Evolutionary conservation across 768 basidiomycete genomes (phyloP).

Genomic region (Dendrothele bispora): DNA sequence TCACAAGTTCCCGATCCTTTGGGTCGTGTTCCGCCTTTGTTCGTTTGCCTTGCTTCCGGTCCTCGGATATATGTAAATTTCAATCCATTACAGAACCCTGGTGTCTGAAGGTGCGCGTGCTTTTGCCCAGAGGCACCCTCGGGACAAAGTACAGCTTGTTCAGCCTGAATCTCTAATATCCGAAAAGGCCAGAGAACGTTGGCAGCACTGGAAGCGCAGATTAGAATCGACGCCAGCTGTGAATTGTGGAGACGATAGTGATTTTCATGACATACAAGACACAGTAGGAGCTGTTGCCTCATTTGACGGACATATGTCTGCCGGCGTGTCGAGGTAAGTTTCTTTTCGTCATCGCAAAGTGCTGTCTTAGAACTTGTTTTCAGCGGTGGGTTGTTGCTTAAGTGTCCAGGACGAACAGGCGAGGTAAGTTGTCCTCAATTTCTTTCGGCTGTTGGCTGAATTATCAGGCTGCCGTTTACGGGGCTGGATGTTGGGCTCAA

Average conservation of each 20-base stretch:
- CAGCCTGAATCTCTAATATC: conserved; percentile 48
- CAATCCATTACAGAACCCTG: conserved; percentile 43
- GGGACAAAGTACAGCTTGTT: conserved; percentile 31
- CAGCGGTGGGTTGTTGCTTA: conserved; percentile 81
- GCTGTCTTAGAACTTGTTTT: neutral
- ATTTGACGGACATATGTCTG: conserved; percentile 45
- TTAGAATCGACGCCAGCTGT: conserved; percentile 25
- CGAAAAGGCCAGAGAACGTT: conserved; percentile 48
- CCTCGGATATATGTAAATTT: neutral
- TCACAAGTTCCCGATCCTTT: conserved; percentile 46
- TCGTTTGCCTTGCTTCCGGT: conserved; percentile 20
- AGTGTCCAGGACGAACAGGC: conserved; percentile 71
- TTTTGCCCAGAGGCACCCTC: conserved; percentile 43
- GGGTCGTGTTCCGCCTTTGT: conserved; percentile 74
- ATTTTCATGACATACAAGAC: conserved; percentile 55
- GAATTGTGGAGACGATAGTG: conserved; percentile 1
- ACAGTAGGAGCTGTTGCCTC: conserved; percentile 80
- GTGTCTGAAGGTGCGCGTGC: conserved; percentile 58
- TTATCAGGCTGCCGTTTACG: conserved; percentile 51
- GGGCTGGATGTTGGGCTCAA: conserved; percentile 62
- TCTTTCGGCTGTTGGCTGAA: neutral
- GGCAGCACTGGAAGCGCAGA: conserved; percentile 59
- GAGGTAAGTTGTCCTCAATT: conserved; percentile 45
- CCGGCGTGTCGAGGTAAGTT: conserved; percentile 74
- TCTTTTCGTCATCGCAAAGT: neutral